Percentiles rank a stretch among this genome's conserved stretches.
These are phyloP conservation scores for Hanseniaspora lindneri DNA, from an alignment of 805 yeast species.

Conservation along the genomic window DNA sequence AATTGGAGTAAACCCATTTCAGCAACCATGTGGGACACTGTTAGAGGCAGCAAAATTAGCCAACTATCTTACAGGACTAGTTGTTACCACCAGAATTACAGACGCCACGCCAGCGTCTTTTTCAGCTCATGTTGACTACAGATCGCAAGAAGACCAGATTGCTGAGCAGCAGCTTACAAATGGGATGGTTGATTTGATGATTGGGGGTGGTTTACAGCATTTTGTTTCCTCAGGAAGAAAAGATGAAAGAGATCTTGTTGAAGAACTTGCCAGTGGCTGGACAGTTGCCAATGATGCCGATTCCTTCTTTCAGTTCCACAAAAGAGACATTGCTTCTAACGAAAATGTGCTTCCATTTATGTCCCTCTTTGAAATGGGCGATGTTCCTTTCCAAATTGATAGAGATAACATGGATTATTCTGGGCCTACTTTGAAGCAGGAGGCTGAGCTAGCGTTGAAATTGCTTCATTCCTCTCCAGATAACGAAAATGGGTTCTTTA, in stretches of 20 bases:
- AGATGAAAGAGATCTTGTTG: constrained; percentile 58
- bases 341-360: constrained; percentile 58
- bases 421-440: constrained; percentile 66
- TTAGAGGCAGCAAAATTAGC: constrained; percentile 74
- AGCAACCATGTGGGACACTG: constrained; percentile 74
- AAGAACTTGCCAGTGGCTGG: constrained; percentile 46
- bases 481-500: constrained; percentile 73
- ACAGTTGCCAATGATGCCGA: constrained; percentile 44
- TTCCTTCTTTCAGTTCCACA: not conserved
- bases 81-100: constrained; percentile 82
- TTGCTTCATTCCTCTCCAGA: constrained; percentile 49
- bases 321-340: constrained; percentile 28
- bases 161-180: constrained; percentile 67
- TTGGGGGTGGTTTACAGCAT: constrained; percentile 88
- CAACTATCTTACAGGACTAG: constrained; percentile 79
- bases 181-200: constrained; percentile 72
- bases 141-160: constrained; percentile 72
- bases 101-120: constrained; percentile 95
- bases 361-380: constrained; percentile 60
- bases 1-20: constrained; percentile 63
- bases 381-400: constrained; percentile 79
- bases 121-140: constrained; percentile 61
- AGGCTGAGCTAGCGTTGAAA: constrained; percentile 59
- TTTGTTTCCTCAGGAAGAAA: constrained; percentile 38
- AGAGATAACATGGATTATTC: constrained; percentile 41